Conservation (phyloP, 257 asterid species). For the Anisodus tanguticus region DNA sequence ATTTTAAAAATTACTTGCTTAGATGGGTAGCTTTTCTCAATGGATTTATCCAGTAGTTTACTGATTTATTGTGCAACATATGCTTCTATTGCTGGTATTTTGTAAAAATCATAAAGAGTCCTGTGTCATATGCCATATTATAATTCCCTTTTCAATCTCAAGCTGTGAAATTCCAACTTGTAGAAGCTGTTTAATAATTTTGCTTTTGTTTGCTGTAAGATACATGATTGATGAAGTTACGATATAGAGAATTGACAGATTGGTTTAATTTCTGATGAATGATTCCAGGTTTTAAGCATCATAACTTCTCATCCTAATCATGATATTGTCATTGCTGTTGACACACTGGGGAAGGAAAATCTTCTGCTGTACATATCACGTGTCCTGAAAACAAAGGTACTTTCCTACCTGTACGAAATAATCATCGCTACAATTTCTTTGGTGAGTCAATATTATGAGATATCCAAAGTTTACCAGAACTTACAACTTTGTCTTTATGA, state of each 20-base stretch:
- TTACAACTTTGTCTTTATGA: not conserved
- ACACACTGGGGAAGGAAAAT: conserved; percentile 89
- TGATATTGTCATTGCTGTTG: conserved; percentile 71
- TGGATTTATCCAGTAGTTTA: not conserved
- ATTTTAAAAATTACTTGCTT: not conserved
- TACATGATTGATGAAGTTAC: conserved; percentile 1
- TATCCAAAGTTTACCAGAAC: not conserved
- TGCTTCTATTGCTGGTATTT: not conserved
- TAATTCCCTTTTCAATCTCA: not conserved
- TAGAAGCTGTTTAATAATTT: not conserved
- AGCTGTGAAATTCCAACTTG: not conserved
- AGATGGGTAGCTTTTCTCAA: not conserved
- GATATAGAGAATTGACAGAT: not conserved
- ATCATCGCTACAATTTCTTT: not conserved
- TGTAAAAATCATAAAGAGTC: not conserved
- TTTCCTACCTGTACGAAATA: conserved; percentile 5
- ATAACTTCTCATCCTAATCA: conserved; percentile 78
- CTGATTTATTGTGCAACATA: not conserved
- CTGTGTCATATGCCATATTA: not conserved
- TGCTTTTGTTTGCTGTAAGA: not conserved
- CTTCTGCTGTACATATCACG: conserved; percentile 71
- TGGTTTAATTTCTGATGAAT: conserved; percentile 32
- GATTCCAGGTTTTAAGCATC: conserved; percentile 68
- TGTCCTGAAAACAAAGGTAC: conserved; percentile 69
- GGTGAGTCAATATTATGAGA: conserved; percentile 8